Percentiles rank a stretch among this genome's conserved stretches.
These are phyloP conservation scores for Fusarium buharicum DNA, from an alignment of 2,329 filamentous ascomycete genomes.

Conservation along the genomic window DNA sequence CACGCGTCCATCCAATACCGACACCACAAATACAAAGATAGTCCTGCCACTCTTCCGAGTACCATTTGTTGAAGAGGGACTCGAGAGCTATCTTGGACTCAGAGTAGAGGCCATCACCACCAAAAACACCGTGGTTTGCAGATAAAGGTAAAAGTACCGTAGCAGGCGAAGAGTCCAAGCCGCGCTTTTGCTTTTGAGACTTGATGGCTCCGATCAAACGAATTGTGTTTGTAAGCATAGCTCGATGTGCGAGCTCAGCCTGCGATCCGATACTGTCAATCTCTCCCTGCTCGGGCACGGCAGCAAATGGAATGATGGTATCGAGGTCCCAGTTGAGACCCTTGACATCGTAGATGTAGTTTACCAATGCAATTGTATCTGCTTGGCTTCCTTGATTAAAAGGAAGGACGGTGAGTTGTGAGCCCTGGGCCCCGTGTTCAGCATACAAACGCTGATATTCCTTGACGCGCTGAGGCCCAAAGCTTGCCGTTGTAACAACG, in stretches of 20 bases:
- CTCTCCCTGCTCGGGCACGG: constrained; percentile 96
- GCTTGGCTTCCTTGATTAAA: constrained; percentile 99
- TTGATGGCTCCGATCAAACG: constrained; percentile 92
- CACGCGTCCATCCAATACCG: constrained; percentile 98
- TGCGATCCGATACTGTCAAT: constrained; percentile 97
- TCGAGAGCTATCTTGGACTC: constrained; percentile 97
- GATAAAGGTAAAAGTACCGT: constrained; percentile 96
- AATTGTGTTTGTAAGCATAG: constrained; percentile 97
- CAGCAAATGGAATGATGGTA: constrained; percentile 94
- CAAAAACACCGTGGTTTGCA: constrained; percentile 97
- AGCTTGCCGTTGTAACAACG: constrained; percentile 93
- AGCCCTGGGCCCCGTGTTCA: constrained; percentile 89
- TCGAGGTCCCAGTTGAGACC: constrained; percentile 98
- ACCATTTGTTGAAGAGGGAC: constrained; percentile 97
- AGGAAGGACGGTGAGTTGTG: constrained; percentile 94
- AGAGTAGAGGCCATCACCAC: constrained; percentile 96
- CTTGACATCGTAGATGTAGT: constrained; percentile 97
- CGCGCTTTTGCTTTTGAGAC: constrained; percentile 84
- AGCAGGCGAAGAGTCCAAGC: constrained; percentile 92
- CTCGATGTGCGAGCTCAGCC: constrained; percentile 96
- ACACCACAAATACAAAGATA: constrained; percentile 98
- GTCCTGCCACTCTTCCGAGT: constrained; percentile 95
- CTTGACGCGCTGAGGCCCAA: constrained; percentile 95
- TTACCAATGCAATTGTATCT: constrained; percentile 89
- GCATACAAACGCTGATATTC: constrained; percentile 99